Evolutionary conservation across 495 filamentous ascomycete species (phyloP), one percentile per base, ranked within the genome.

Genomic region (Aspergillus mulundensis): DNA sequence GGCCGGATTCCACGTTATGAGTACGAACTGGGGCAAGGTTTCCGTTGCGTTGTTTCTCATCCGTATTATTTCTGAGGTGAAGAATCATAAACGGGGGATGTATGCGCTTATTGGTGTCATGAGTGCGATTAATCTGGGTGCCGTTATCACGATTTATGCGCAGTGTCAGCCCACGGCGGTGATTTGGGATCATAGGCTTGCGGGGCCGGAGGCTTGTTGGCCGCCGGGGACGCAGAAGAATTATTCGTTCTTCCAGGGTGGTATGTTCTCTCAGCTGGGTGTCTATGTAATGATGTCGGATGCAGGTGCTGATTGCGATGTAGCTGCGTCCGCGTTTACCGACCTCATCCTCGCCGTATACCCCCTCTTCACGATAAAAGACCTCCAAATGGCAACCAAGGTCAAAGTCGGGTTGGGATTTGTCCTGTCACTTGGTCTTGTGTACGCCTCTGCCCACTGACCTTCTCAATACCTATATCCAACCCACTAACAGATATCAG

Each of bases 1-100:
- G 18, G 51, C 54, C 19, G 57, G 57, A 5, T 59, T 54, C 30
- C 57, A 59, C 41, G 57, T 59, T 25, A 59, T 59, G 57, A 39
- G 45, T 28, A 59, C 51, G 0, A 59, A 55, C 36, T 59, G 57
- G 57, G 57, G 57, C 10, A 59, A 59, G 24, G 51, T 55, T 2
- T 59, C 57, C 0, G 57, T 59, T 1, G 57, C 51, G 14, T 8
- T 59, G 21, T 59, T 59, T 30, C 21, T 59, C n/a, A 30, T 59
- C 5, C 51, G 57, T 3, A 59, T 59, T 40, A 59, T 59, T 12
- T 44, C 45, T 1, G 42, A 46, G 20, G 52, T 42, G 0, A 59
- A 59, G 51, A 28, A 46, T 20, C 51, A 59, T 36, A 49, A 54
- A 24, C 16, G 8, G 7, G 39, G 16, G 1, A 54, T 59, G 38